Evolutionary conservation across 1,139 yeast genomes (phyloP).

Genomic region (Geotrichum reessii): DNA sequence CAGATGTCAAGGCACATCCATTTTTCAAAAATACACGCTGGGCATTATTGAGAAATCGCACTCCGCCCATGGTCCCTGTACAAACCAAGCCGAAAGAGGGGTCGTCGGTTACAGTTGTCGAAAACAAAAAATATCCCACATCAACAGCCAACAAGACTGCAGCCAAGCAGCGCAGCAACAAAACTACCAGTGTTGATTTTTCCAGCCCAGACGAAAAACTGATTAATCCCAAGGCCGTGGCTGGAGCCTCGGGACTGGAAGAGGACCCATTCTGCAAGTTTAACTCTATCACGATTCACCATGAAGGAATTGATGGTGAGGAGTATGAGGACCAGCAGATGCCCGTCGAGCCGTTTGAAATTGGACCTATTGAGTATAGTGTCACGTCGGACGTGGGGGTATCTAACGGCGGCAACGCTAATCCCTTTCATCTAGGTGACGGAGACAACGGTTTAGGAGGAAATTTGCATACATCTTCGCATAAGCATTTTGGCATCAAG

Average conservation of each 20-base stretch:
- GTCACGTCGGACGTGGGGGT: constrained; percentile 6
- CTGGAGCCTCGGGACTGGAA: constrained; percentile 28
- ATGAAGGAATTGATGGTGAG: constrained; percentile 39
- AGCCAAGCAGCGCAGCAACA: constrained; percentile 26
- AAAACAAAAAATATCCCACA: background rate
- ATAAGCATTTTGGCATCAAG: constrained; percentile 19
- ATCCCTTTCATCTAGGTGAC: background rate
- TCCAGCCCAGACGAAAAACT: constrained; percentile 6
- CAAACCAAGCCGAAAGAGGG: constrained; percentile 40
- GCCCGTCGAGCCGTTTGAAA: constrained; percentile 1
- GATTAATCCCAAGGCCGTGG: constrained; percentile 19
- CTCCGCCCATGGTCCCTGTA: constrained; percentile 92
- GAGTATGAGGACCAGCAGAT: constrained; percentile 5
- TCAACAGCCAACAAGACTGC: background rate
- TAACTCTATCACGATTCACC: constrained; percentile 83
- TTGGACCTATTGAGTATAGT: constrained; percentile 14
- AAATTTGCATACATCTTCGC: constrained; percentile 8
- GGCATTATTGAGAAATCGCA: constrained; percentile 87
- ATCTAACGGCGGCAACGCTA: background rate
- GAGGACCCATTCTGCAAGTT: constrained; percentile 83
- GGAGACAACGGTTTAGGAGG: background rate
- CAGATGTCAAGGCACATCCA: constrained; percentile 83
- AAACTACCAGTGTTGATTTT: constrained; percentile 19
- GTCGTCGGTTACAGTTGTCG: background rate
- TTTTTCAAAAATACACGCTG: constrained; percentile 89